Percentiles rank a stretch among this genome's conserved stretches.
phyloP scores from a whole-genome alignment of 2,329 filamentous ascomycete genomes.

The Colletotrichum sp. region DNA sequence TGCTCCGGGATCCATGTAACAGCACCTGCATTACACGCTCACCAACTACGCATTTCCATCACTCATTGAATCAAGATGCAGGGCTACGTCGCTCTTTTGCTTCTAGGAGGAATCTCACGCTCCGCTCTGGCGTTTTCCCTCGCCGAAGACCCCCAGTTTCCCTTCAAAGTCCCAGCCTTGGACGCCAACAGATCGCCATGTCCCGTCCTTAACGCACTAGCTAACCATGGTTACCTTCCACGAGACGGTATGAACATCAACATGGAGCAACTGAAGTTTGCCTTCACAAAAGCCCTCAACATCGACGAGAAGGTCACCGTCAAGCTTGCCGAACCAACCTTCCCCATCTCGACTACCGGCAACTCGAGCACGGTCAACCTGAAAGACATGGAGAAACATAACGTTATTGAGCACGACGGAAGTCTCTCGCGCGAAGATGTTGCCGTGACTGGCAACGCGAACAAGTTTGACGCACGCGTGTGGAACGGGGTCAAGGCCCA shows the following conservation, averaged over 20 bases:
- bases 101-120: not conserved
- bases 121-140: not conserved
- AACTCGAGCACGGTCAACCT: slow-evolving; percentile 21
- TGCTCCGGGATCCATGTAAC: not conserved
- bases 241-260: slow-evolving; percentile 43
- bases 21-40: not conserved
- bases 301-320: not conserved
- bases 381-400: slow-evolving; percentile 14
- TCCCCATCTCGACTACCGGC: slow-evolving; percentile 20
- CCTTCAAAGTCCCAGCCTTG: not conserved
- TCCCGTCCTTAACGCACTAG: slow-evolving; percentile 47
- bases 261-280: not conserved
- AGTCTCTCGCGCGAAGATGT: slow-evolving; percentile 32
- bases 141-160: not conserved
- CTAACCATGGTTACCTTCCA: slow-evolving; percentile 47
- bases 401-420: slow-evolving; percentile 36
- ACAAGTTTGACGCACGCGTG: not conserved
- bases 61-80: not conserved
- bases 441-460: not conserved
- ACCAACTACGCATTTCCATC: not conserved
- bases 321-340: slow-evolving; percentile 34
- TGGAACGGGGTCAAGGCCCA: not conserved
- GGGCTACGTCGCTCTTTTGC: not conserved
- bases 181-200: slow-evolving; percentile 32
- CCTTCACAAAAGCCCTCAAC: not conserved